Evolutionary conservation across 2,329 filamentous ascomycete genomes (phyloP).

Genomic region (Zymoseptoria pseudotritici): DNA sequence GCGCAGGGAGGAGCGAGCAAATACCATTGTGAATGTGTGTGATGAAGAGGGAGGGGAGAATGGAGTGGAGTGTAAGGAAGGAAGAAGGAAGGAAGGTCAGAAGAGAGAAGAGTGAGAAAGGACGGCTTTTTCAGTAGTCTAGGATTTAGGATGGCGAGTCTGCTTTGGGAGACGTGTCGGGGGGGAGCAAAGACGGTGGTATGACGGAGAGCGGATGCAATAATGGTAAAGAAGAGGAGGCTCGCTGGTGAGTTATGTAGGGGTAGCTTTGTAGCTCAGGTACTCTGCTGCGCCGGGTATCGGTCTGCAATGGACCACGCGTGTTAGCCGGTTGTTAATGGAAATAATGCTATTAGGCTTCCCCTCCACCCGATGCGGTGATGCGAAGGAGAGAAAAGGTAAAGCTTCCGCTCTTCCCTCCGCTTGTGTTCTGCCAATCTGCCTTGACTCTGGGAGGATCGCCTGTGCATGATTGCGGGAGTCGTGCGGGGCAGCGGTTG

Average conservation of each 20-base stretch:
- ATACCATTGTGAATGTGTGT: slow-evolving; percentile 44
- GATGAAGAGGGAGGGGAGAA: not conserved
- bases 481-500: not conserved
- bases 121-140: not conserved
- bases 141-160: not conserved
- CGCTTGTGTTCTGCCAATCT: not conserved
- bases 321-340: not conserved
- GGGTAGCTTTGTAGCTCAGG: not conserved
- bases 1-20: slow-evolving; percentile 55
- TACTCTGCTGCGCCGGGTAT: no score
- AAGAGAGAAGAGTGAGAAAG: not conserved
- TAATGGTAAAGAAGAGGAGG: not conserved
- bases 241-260: not conserved
- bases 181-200: not conserved
- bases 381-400: not conserved
- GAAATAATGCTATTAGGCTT: not conserved
- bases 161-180: not conserved
- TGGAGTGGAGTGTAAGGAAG: not conserved
- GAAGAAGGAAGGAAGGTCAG: not conserved
- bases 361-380: no score
- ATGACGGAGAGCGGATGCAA: not conserved
- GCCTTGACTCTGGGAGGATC: not conserved
- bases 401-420: not conserved
- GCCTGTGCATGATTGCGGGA: not conserved
- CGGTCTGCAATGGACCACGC: not conserved